Conservation (phyloP, 2,329 filamentous ascomycete species). For the Colletotrichum eremochloae region DNA sequence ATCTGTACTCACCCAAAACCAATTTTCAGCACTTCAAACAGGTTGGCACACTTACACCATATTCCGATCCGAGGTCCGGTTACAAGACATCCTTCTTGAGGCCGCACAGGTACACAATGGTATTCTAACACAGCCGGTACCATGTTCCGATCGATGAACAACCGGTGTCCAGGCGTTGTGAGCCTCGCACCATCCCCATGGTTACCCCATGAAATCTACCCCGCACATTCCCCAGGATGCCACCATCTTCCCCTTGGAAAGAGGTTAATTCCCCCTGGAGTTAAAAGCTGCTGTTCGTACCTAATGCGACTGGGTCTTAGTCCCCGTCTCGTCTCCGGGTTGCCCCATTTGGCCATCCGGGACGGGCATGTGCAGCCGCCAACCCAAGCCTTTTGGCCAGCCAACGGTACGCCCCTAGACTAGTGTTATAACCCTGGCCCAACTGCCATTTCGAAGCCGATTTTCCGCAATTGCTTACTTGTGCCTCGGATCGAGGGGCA, state of each 20-base stretch:
- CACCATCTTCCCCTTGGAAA: background rate
- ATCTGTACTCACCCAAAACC: background rate
- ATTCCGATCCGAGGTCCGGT: background rate
- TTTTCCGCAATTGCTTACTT: constrained; percentile 5
- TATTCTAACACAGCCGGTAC: background rate
- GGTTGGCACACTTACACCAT: too few relatives aligned
- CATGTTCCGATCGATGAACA: background rate
- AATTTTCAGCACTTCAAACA: background rate
- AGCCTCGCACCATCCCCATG: constrained; percentile 9
- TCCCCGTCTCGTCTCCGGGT: constrained; percentile 10
- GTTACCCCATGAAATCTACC: constrained; percentile 16
- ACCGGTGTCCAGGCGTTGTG: background rate
- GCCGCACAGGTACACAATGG: too few relatives aligned
- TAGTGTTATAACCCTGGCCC: background rate
- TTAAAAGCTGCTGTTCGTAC: background rate
- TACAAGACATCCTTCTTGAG: background rate
- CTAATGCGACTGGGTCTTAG: background rate
- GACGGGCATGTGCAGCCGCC: constrained; percentile 12
- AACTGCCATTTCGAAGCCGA: background rate
- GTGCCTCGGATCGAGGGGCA: background rate
- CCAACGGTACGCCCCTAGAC: constrained; percentile 7
- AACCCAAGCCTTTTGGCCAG: background rate
- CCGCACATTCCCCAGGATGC: constrained; percentile 24
- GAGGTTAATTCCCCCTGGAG: constrained; percentile 1
- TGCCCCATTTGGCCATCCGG: constrained; percentile 29